phyloP scores from a whole-genome alignment of 2,329 filamentous ascomycete species.

The Colletotrichum cordylinicola region DNA sequence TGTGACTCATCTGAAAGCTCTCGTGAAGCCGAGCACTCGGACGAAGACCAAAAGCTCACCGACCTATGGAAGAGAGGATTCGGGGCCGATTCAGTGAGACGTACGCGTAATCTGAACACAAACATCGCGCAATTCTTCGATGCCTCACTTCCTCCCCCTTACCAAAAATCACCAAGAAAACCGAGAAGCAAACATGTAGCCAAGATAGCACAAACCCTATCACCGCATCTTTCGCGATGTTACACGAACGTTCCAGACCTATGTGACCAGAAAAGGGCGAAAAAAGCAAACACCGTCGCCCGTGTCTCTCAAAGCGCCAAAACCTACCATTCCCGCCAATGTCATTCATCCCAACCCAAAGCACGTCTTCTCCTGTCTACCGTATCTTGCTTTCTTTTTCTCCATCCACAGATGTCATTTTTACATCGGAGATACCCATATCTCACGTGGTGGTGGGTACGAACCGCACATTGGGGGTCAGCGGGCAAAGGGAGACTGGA shows the following conservation, averaged over 20 bases:
- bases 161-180: neutral
- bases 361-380: neutral
- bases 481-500: neutral
- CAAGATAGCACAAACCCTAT: neutral
- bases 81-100: neutral
- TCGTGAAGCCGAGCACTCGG: neutral
- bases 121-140: neutral
- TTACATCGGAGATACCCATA: neutral
- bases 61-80: neutral
- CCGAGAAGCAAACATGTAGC: neutral
- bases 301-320: neutral
- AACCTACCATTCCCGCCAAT: neutral
- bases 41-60: neutral
- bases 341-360: neutral
- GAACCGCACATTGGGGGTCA: neutral
- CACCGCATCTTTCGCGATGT: neutral
- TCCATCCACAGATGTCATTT: neutral
- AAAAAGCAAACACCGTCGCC: neutral
- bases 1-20: neutral
- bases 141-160: neutral
- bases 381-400: neutral
- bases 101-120: neutral
- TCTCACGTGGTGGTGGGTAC: neutral
- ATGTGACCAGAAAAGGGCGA: neutral
- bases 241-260: neutral